Conservation (phyloP, 805 yeast genomes). For the Pichia nakasei region DNA sequence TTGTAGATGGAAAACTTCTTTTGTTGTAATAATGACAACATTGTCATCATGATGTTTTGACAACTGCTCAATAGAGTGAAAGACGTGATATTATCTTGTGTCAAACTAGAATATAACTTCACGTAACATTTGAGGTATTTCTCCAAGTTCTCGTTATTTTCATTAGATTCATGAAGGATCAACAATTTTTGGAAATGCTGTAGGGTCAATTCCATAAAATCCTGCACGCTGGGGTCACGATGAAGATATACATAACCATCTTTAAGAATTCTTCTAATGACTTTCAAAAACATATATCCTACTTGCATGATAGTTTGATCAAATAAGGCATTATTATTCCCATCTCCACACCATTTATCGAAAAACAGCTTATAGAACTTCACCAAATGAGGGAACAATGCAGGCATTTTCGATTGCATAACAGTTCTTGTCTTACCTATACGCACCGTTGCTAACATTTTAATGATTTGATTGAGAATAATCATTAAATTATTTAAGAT, state of each 20-base stretch:
- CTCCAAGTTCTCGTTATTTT: slow-evolving; percentile 37
- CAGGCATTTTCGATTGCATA: slow-evolving; percentile 62
- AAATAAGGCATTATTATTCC: slow-evolving; percentile 8
- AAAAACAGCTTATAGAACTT: slow-evolving; percentile 52
- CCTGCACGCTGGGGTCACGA: slow-evolving; percentile 45
- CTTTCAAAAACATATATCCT: slow-evolving; percentile 71
- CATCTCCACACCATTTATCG: slow-evolving; percentile 45
- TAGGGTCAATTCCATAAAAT: slow-evolving; percentile 49
- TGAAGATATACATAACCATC: slow-evolving; percentile 72
- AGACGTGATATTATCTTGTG: slow-evolving; percentile 54
- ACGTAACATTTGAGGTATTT: slow-evolving; percentile 67
- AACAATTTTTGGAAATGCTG: slow-evolving; percentile 54
- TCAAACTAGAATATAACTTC: slow-evolving; percentile 58
- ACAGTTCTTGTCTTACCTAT: slow-evolving; percentile 79
- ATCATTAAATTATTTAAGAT: slow-evolving; percentile 54
- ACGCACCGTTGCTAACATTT: slow-evolving; percentile 62
- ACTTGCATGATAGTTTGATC: slow-evolving; percentile 57
- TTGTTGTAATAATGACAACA: slow-evolving; percentile 50
- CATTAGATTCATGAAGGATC: slow-evolving; percentile 40
- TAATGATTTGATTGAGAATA: slow-evolving; percentile 70
- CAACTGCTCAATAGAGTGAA: slow-evolving; percentile 63
- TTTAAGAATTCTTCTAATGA: slow-evolving; percentile 59
- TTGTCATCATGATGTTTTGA: slow-evolving; percentile 48
- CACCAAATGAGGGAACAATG: slow-evolving; percentile 50
- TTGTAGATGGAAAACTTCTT: slow-evolving; percentile 61